Evolutionary conservation across 768 basidiomycete genomes (phyloP), one percentile per base, ranked within the genome.

Genomic region (Fomitopsis pulvina): DNA sequence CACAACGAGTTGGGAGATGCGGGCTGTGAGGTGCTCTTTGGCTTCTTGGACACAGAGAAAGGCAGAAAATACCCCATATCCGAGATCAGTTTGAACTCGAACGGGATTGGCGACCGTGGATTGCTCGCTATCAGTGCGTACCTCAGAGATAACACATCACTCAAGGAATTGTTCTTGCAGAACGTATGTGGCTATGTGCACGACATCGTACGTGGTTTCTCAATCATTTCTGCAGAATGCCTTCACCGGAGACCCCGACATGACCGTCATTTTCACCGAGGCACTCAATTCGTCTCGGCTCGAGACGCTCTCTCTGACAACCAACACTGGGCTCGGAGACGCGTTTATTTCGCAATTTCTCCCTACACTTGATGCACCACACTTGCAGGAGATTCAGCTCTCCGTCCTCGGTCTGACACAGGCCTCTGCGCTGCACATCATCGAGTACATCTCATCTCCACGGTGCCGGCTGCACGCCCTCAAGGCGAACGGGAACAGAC

Each of bases 81-180:
- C 1, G 77, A 82, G 56, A 77, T 86, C 27, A 75, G 71, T 52
- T 68, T 86, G 48, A 83, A 81, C 45, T 69, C 71, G 2, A 83
- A 81, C 52, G 60, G 61, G 8, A 78, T 86, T 25, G 76, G 81
- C 8, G 71, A 81, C 56, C 60, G 61, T 29, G 81, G 81, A 4
- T 70, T 86, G 4, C 59, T 68, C 41, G 74, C 78, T n/a, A 74
- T 86, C 37, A 60, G 73, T 4, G 59, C 66, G 32, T 85, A 80
- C 60, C 51, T 86, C 26, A 64, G 63, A 42, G 65, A 66, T 8
- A 83, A 82, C 56, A 54, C 49, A 0, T 56, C 66, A 21, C 58
- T 86, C 38, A 70, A 68, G 55, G 72, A 73, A 40, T 58, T 86
- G 11, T 76, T 76, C 54, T 67, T 86, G 29, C 79, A 79, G 56